phyloP scores from a whole-genome alignment of 2,329 filamentous ascomycete species.

The Aspergillus udagawae region DNA sequence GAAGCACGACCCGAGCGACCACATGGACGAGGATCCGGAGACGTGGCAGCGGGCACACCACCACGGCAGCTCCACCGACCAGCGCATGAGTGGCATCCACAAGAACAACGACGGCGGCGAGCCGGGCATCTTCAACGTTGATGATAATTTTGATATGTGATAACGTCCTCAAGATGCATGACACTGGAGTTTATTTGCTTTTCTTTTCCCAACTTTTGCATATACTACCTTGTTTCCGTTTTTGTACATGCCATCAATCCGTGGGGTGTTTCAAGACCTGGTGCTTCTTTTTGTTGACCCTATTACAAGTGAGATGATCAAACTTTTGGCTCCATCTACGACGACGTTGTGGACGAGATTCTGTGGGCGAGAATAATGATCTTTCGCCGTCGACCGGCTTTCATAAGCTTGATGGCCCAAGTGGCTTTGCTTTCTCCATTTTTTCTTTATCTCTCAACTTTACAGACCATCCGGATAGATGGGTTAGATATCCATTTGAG shows the following conservation, averaged over 20 bases:
- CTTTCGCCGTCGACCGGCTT: background rate
- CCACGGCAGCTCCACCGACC: slow-evolving; percentile 29
- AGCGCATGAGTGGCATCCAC: slow-evolving; percentile 44
- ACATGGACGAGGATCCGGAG: slow-evolving; percentile 41
- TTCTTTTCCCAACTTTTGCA: slow-evolving; percentile 24
- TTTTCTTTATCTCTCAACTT: background rate
- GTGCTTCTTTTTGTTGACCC: slow-evolving; percentile 5
- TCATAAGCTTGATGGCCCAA: background rate
- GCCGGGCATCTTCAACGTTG: slow-evolving; percentile 41
- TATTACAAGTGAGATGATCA: slow-evolving; percentile 2
- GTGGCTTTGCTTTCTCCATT: background rate
- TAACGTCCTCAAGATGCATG: slow-evolving; percentile 32
- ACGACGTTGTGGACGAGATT: background rate
- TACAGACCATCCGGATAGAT: background rate
- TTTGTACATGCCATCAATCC: slow-evolving; percentile 29
- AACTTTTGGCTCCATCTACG: slow-evolving; percentile 3
- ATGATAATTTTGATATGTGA: slow-evolving; percentile 45
- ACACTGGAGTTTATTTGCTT: slow-evolving; percentile 29
- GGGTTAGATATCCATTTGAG: background rate
- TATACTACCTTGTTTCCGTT: slow-evolving; percentile 20
- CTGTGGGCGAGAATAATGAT: background rate
- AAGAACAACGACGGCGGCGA: slow-evolving; percentile 37
- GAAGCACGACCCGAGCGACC: slow-evolving; percentile 32
- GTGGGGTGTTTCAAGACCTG: slow-evolving; percentile 17
- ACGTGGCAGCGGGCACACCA: slow-evolving; percentile 32